These are phyloP conservation scores for Podaxis carcinomalis DNA, from an alignment of 768 basidiomycete species.

Conservation along the genomic window DNA sequence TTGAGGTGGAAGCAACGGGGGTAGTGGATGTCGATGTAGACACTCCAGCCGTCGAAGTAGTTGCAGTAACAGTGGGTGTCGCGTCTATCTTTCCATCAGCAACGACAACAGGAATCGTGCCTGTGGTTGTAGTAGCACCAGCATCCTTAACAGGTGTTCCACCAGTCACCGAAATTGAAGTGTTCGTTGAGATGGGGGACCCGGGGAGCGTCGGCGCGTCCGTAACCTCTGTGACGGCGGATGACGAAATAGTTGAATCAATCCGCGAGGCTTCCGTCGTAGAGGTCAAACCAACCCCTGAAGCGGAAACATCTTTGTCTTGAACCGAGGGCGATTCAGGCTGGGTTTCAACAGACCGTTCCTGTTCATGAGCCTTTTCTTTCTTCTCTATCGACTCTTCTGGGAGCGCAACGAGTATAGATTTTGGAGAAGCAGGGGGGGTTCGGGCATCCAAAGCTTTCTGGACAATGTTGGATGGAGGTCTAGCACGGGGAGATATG, in stretches of 20 bases:
- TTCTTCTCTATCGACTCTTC: background rate
- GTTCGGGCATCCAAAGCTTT: conserved; percentile 50
- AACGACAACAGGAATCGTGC: conserved; percentile 1
- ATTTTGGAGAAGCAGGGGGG: conserved; percentile 41
- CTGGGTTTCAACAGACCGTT: background rate
- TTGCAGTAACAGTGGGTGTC: background rate
- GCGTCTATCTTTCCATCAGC: conserved; percentile 9
- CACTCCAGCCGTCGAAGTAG: background rate
- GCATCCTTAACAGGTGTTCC: conserved; percentile 21
- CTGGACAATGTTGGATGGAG: conserved; percentile 54
- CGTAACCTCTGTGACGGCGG: conserved; percentile 46
- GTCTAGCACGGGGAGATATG: conserved; percentile 59
- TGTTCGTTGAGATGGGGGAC: conserved; percentile 58
- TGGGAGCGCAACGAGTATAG: conserved; percentile 11
- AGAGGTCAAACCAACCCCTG: background rate
- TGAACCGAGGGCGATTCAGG: background rate
- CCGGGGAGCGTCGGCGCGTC: conserved; percentile 47
- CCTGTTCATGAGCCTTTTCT: background rate
- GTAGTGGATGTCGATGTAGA: conserved; percentile 10
- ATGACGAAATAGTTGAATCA: conserved; percentile 37
- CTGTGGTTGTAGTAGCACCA: conserved; percentile 5
- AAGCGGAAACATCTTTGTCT: conserved; percentile 1
- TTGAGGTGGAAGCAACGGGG: background rate
- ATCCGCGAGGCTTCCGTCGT: conserved; percentile 14
- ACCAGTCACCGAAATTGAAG: conserved; percentile 46